Conservation (phyloP, 768 basidiomycete genomes). For the Lactifluus echinatus region DNA sequence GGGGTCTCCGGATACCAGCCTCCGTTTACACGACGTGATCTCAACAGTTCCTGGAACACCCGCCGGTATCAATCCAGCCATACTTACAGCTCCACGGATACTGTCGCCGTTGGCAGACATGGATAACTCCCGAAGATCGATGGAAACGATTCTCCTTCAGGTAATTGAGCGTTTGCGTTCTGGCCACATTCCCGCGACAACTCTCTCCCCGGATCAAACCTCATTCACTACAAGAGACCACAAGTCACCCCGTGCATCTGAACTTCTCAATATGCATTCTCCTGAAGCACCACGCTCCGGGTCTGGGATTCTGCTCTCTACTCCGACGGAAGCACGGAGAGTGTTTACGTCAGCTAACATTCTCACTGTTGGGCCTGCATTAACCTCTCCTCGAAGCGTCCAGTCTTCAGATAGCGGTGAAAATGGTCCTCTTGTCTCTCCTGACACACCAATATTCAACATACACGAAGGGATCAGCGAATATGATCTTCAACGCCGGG, state of each 20-base stretch:
- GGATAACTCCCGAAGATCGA: background rate
- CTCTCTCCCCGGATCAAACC: slow-evolving; percentile 3
- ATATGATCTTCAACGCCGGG: slow-evolving; percentile 45
- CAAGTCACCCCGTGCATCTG: background rate
- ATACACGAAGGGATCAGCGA: slow-evolving; percentile 55
- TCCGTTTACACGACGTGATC: background rate
- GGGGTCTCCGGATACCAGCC: too few species aligned
- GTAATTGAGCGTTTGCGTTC: background rate
- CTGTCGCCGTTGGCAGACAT: background rate
- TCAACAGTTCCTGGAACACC: background rate
- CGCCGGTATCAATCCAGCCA: background rate
- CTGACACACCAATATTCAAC: slow-evolving; percentile 43
- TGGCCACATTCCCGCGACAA: background rate
- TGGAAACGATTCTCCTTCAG: background rate
- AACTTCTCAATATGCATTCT: background rate
- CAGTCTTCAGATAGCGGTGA: background rate
- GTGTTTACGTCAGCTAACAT: background rate
- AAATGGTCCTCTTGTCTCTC: slow-evolving; percentile 6
- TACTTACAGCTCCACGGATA: background rate
- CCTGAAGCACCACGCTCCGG: background rate
- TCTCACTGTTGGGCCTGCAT: background rate
- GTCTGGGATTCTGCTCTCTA: background rate
- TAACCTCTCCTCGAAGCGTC: background rate
- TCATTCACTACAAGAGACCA: background rate
- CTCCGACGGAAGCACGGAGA: background rate